Base-by-base conservation (phyloP, 2,329 filamentous ascomycete genomes). In the Massarina eburnea region DNA sequence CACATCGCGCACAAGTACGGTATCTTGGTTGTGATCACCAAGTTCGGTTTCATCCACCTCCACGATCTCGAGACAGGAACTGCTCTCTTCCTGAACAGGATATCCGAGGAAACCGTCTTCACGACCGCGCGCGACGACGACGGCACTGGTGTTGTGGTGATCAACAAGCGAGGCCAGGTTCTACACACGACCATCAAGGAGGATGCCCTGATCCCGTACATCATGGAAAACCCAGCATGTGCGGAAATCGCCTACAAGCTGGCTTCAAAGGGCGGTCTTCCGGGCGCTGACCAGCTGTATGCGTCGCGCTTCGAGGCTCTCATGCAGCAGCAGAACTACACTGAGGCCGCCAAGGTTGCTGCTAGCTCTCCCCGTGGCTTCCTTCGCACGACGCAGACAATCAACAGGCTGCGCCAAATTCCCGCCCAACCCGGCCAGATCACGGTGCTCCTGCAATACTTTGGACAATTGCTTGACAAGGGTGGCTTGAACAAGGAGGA, bases 71-170 rank as follows among this genome's bases (percentile, higher is more conserved):
- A 99, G 77, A 94, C 89, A 7, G 95, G 89, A 47, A 88, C 88
- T 10, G 95, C 90, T 70, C 94, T 99, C 68, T 99, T 96, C 82
- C 95, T 99, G 91, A 99, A 99, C 80, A 88, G 95, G 61, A 99
- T 99, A 65, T 99, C 94, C 26, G 96, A 91, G 77, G 94, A 99
- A 70, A 99, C 94, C 20, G 97, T 99, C 70, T 99, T 99, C 76
- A 95, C 92, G 20, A 96, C 91, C 17, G 87, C 89, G 37, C 77
- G 85, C 27, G 94, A 99, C 69, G 81, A 82, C 43, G 85, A 91
- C 18, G 95, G 90, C 15, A 83, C 86, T 36, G 95, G 95, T 61
- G 87, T 99, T 52, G 82, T 99, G 42, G 91, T 90, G 59, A 92
- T 99, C 69, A 99, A 99, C 77, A 86, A 95, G 65, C 96, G 96